Evolutionary conservation across 2,329 filamentous ascomycete genomes (phyloP), one percentile per base, ranked within the genome.

Genomic region (Aspergillus sp.): DNA sequence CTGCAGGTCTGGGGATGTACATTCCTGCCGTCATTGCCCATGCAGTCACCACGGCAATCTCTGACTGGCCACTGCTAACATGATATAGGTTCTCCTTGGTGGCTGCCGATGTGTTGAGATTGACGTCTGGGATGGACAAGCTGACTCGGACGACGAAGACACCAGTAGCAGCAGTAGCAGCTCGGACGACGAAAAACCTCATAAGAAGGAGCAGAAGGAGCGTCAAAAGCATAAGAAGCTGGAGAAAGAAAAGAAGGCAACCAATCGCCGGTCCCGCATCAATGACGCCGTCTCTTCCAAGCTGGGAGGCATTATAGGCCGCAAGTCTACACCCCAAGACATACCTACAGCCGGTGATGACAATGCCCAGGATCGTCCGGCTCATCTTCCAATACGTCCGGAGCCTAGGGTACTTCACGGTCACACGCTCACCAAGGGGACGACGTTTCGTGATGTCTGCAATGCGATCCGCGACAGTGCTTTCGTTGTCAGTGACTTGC

Each of bases 71-170:
- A 39, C 9, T 47, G 27, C 44, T 43, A 30, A 41, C 19, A 1
- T 39, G 20, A 30, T 6, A 43, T 58, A 88, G 79, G 85, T 86
- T 10, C 80, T 96, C 10, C 74, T 80, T 32, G 79, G 82, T 45
- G 87, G 88, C 43, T 95, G 90, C 61, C 83, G 90, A 52, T 96
- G 90, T 61, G 89, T 96, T 42, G 90, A 96, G 66, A 93, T 96
- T 47, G 91, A 96, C 62, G 89, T 96, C 3, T 95, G 90, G 87
- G 88, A 96, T 66, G 88, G 89, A 10, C 75, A 66, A 17, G 68
- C 70, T 1, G 61, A 65, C 12, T 62, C 61, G 42, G 53, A 53
- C 10, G 52, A 48, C 7, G 57, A 58, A 19, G 49, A 61, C 53
- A 57, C 61, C 52, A 65, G 73, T 15, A 66, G 60, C 49, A 68